Percentiles rank a stretch among this genome's conserved stretches.
These are phyloP conservation scores for Candida dubliniensis DNA, from an alignment of 1,139 yeast genomes.

Conservation along the genomic window DNA sequence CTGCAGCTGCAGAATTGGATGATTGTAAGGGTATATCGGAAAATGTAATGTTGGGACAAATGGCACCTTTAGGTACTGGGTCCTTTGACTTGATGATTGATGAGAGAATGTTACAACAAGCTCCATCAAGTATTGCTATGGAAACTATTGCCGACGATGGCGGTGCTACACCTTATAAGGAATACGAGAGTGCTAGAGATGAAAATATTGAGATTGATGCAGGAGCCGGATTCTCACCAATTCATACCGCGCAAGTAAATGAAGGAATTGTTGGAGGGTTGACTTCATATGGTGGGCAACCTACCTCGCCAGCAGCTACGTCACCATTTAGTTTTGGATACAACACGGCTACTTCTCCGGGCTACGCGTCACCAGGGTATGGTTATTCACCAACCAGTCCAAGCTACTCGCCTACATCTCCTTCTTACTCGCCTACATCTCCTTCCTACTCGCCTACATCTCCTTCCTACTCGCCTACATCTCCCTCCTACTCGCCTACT, in stretches of 20 bases:
- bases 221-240: slow-evolving; percentile 91
- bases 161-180: slow-evolving; percentile 92
- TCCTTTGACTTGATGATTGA: slow-evolving; percentile 95
- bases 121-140: slow-evolving; percentile 56
- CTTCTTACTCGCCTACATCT: slow-evolving; percentile 71
- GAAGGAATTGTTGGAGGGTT: slow-evolving; percentile 88
- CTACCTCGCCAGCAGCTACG: slow-evolving; percentile 53
- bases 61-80: slow-evolving; percentile 99
- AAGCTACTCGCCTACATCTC: slow-evolving; percentile 58
- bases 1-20: slow-evolving; percentile 95
- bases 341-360: slow-evolving; percentile 58
- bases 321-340: slow-evolving; percentile 64
- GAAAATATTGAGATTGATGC: slow-evolving; percentile 74
- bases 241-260: slow-evolving; percentile 81
- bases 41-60: slow-evolving; percentile 95
- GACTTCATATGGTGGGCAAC: slow-evolving; percentile 83
- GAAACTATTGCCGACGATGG: slow-evolving; percentile 60
- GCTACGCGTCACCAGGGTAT: slow-evolving; percentile 55
- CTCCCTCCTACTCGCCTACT: slow-evolving; percentile 69
- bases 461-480: slow-evolving; percentile 63
- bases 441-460: slow-evolving; percentile 71
- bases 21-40: slow-evolving; percentile 99
- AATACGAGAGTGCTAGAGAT: slow-evolving; percentile 70
- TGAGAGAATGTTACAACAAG: slow-evolving; percentile 75
- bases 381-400: slow-evolving; percentile 61